These are phyloP conservation scores for Daldinia concentrica DNA, from an alignment of 495 filamentous ascomycete genomes.

Conservation along the genomic window DNA sequence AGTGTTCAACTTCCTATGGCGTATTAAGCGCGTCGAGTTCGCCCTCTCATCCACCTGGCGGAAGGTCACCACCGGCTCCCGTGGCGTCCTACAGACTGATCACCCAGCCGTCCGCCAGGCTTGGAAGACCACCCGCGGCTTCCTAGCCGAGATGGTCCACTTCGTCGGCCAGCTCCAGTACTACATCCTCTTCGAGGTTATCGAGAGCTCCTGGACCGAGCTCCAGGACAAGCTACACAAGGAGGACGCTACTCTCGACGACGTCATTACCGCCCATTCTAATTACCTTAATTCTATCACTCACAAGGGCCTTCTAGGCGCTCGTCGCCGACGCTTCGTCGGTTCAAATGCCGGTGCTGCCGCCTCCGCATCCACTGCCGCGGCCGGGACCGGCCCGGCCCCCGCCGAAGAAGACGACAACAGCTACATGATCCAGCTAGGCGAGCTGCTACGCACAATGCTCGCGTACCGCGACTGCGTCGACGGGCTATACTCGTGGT, in stretches of 20 bases:
- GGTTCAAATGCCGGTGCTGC: conserved; percentile 41
- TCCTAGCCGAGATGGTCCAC: conserved; percentile 96
- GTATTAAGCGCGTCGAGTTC: conserved; percentile 97
- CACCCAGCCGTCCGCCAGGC: conserved; percentile 78
- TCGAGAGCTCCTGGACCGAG: conserved; percentile 91
- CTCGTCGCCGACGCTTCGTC: conserved; percentile 54
- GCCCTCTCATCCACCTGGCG: conserved; percentile 90
- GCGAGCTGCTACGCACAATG: conserved; percentile 94
- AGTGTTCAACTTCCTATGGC: conserved; percentile 99
- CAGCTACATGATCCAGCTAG: conserved; percentile 88
- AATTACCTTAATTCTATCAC: conserved; percentile 93
- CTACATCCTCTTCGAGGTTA: conserved; percentile 98
- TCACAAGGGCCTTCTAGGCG: conserved; percentile 92
- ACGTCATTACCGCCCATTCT: conserved; percentile 90
- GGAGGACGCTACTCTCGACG: conserved; percentile 89
- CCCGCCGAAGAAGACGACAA: conserved; percentile 68
- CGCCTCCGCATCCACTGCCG: conserved; percentile 51
- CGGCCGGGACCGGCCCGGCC: conserved; percentile 39
- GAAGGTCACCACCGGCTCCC: conserved; percentile 93
- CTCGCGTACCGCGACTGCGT: conserved; percentile 92
- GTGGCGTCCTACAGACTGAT: conserved; percentile 87
- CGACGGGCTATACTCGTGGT: conserved; percentile 93
- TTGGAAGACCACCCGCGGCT: conserved; percentile 90
- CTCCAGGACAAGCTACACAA: conserved; percentile 81
- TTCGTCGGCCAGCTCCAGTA: conserved; percentile 97